Evolutionary conservation across 208 protist genomes (phyloP).

Genomic region (Sergeia podlipaevii): DNA sequence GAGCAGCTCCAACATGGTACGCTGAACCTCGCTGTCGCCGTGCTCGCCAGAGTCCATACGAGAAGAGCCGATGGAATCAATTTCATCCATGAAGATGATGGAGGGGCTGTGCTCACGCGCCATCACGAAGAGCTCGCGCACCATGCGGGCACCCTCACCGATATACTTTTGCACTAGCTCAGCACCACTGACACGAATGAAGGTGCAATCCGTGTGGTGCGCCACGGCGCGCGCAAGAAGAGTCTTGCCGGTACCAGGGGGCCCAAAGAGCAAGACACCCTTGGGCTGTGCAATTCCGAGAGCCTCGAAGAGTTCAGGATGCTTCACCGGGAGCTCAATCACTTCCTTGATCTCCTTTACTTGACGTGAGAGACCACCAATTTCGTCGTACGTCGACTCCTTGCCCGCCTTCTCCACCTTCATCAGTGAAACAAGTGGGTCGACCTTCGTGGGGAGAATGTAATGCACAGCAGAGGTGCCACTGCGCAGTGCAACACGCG

Average conservation of each 20-base stretch:
- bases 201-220: conserved; percentile 98
- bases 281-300: conserved; percentile 99
- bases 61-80: conserved; percentile 98
- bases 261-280: conserved; percentile 98
- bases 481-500: conserved; percentile 97
- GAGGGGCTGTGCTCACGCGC: conserved; percentile 98
- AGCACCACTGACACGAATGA: conserved; percentile 99
- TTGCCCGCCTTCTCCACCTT: conserved; percentile 99
- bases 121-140: conserved; percentile 99
- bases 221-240: conserved; percentile 99
- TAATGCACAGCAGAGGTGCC: conserved; percentile 97
- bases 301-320: conserved; percentile 99
- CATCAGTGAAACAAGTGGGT: conserved; percentile 99
- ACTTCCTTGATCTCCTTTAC: conserved; percentile 95
- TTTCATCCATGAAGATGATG: conserved; percentile 99
- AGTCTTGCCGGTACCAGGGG: conserved; percentile 97
- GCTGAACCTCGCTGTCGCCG: conserved; percentile 98
- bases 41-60: conserved; percentile 88
- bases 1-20: conserved; percentile 99
- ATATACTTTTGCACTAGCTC: conserved; percentile 99
- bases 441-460: conserved; percentile 98
- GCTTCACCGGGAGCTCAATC: conserved; percentile 86
- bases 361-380: conserved; percentile 99
- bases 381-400: conserved; percentile 99
- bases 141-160: conserved; percentile 99